Conservation (phyloP, 306 rosid genomes). For the Cucurbita pepo region DNA sequence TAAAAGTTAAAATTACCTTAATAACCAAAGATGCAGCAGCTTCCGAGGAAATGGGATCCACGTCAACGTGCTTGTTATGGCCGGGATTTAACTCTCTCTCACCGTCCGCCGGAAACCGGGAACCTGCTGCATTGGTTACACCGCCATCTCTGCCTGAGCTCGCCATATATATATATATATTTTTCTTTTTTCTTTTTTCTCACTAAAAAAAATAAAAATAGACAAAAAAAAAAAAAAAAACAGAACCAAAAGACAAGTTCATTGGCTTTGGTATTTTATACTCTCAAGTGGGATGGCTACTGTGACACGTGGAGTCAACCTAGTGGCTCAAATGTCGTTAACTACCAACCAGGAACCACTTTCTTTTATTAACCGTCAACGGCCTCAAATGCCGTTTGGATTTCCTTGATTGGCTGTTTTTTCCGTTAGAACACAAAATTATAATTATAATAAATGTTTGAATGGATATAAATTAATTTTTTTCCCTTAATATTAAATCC, state of each 20-base stretch:
- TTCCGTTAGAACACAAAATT: too few species aligned
- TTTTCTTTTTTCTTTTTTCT: not conserved
- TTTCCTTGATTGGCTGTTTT: not conserved
- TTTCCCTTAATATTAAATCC: too few species aligned
- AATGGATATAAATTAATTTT: too few species aligned
- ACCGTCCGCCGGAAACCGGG: constrained; percentile 25
- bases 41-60: constrained; percentile 32
- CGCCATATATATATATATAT: constrained; percentile 22
- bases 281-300: not conserved
- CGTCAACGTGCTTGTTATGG: constrained; percentile 12
- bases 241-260: not conserved
- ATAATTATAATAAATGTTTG: too few species aligned
- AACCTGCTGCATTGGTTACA: too few species aligned
- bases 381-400: not conserved
- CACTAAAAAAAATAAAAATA: too few species aligned
- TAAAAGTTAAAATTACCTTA: constrained; percentile 14
- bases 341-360: constrained; percentile 1
- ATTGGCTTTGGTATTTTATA: not conserved
- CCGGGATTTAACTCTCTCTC: constrained; percentile 24
- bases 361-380: constrained; percentile 10
- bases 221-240: not conserved
- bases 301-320: not conserved
- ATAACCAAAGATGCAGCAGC: constrained; percentile 29
- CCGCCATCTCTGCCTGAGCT: constrained; percentile 12
- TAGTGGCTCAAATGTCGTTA: not conserved